Evolutionary conservation across 352 stramenopile species (phyloP), one percentile per base, ranked within the genome.

Genomic region (Pythium scleroteichum): DNA sequence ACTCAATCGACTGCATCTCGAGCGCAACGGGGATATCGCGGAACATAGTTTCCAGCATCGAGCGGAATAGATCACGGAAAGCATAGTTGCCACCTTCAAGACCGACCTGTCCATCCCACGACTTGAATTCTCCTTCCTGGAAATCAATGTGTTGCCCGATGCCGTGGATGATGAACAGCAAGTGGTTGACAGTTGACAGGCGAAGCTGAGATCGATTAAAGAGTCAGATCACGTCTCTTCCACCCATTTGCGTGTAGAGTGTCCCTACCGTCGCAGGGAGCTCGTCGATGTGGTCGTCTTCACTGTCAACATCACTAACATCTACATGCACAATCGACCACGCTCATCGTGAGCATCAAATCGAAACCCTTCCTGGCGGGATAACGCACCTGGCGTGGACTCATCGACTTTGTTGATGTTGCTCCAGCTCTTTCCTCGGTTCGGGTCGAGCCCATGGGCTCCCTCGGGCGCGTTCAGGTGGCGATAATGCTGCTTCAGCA

Each of bases 1-100:
- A 97, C 59, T 97, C 88, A 35, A 96, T 94, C 9, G 82, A 94
- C 38, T 95, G 86, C 73, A 94, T 93, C 65, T 96, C 85, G 26
- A 96, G 51, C 4, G 79, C 82, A 2, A 95, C 54, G 3, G 87
- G 86, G 17, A 96, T 87, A 52, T 93, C 75, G 52, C 79, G 77
- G 54, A 95, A 95, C 35, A 82, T 88, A 1, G 80, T 90, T 59
- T 92, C 82, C 5, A 92, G 68, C 74, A 92, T 90, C 0, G 72
- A 47, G 1, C 82, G 78, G 52, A 89, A 93, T 27, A 95, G 61
- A 46, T 95, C 84, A 40, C 84, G 67, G 56, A 95, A 95, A 4
- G 78, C 73, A 55, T 90, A 78, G 62, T 92, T 94, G 38, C 80
- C 84, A n/a, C 80, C 81, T 63, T 90, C 82, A 7, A 91, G 64